phyloP scores from a whole-genome alignment of 2,329 filamentous ascomycete genomes.

The Aspergillus transmontanensis region DNA sequence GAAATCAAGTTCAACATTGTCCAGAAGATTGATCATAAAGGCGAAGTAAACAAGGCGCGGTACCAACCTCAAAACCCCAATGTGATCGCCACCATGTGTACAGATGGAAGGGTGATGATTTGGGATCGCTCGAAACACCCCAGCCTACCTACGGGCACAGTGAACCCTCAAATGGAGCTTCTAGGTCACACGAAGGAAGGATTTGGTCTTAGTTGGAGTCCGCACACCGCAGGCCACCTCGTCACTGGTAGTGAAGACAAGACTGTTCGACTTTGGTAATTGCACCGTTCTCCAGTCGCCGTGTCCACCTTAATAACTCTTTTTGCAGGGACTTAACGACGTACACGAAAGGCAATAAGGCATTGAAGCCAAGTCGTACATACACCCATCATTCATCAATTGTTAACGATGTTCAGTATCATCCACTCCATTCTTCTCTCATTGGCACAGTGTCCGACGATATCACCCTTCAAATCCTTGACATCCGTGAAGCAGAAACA shows the following conservation, averaged over 20 bases:
- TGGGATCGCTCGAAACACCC: constrained; percentile 97
- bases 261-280: constrained; percentile 87
- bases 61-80: constrained; percentile 98
- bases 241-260: constrained; percentile 90
- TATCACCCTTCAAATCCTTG: constrained; percentile 86
- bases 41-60: constrained; percentile 96
- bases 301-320: neutral
- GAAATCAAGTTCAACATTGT: constrained; percentile 85
- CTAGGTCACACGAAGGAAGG: constrained; percentile 85
- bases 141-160: constrained; percentile 69
- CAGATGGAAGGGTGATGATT: constrained; percentile 84
- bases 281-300: neutral
- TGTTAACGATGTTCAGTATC: constrained; percentile 96
- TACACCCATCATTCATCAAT: constrained; percentile 89
- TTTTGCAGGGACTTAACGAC: constrained; percentile 73
- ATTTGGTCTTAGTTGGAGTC: constrained; percentile 91
- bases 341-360: constrained; percentile 69
- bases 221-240: constrained; percentile 76
- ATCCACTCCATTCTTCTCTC: constrained; percentile 79
- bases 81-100: constrained; percentile 89
- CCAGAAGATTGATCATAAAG: constrained; percentile 94
- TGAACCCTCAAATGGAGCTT: constrained; percentile 82
- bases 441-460: constrained; percentile 96
- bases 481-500: constrained; percentile 70
- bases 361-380: constrained; percentile 69